Percentiles rank a stretch among this genome's conserved stretches.
phyloP scores from a whole-genome alignment of 352 stramenopile genomes.

The Peronospora tabacina region DNA sequence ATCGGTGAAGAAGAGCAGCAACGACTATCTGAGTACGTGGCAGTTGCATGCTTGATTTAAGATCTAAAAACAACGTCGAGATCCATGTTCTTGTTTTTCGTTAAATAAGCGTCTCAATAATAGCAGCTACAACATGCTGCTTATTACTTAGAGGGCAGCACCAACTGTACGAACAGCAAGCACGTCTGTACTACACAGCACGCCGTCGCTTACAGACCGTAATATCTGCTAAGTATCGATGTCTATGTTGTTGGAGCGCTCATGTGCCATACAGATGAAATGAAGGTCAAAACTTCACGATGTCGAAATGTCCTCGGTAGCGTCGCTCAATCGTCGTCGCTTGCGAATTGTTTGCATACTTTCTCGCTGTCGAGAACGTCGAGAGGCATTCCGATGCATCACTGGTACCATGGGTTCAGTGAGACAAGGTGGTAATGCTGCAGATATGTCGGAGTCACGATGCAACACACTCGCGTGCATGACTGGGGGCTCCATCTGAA shows the following conservation, averaged over 20 bases:
- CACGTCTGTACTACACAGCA: constrained; percentile 8
- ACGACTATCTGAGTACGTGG: not conserved
- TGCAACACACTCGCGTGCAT: constrained; percentile 79
- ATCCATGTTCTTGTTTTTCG: constrained; percentile 17
- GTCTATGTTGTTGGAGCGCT: constrained; percentile 21
- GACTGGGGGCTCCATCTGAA: constrained; percentile 48
- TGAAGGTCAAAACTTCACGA: constrained; percentile 18
- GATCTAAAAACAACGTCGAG: constrained; percentile 8
- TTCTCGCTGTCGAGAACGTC: constrained; percentile 46
- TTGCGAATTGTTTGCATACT: constrained; percentile 44
- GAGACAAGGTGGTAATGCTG: constrained; percentile 43
- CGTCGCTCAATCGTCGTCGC: constrained; percentile 42
- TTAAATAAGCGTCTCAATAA: constrained; percentile 33
- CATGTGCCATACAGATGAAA: constrained; percentile 8
- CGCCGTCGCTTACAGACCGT: constrained; percentile 22
- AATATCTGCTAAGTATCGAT: constrained; percentile 22
- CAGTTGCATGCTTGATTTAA: constrained; percentile 7
- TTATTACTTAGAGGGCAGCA: constrained; percentile 9
- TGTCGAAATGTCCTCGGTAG: constrained; percentile 43
- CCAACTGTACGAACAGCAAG: constrained; percentile 14
- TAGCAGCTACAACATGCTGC: constrained; percentile 15
- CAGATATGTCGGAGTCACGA: constrained; percentile 33
- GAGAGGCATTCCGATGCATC: constrained; percentile 56
- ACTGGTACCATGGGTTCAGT: constrained; percentile 63
- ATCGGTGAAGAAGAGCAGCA: not conserved